These are phyloP conservation scores for Casuarina equisetifolia DNA, from an alignment of 306 rosid species.

Conservation along the genomic window DNA sequence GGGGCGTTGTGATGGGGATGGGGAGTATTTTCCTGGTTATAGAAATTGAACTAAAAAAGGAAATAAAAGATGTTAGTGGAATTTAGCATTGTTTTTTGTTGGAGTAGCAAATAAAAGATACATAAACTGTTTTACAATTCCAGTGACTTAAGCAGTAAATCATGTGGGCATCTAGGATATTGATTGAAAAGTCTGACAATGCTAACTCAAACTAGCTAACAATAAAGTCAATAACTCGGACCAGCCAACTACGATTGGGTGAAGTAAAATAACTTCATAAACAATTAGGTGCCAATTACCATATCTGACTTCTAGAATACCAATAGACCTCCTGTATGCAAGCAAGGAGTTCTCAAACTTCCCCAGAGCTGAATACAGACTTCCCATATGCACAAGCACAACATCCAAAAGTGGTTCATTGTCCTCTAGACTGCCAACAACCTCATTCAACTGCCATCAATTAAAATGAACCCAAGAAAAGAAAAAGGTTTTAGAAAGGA, in stretches of 20 bases:
- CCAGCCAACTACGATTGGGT: background rate
- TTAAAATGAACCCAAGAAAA: conserved; percentile 28
- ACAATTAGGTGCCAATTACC: conserved; percentile 47
- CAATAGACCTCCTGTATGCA: conserved; percentile 66
- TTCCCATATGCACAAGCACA: conserved; percentile 91
- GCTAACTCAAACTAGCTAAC: background rate
- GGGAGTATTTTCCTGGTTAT: too few relatives aligned
- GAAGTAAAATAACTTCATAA: conserved; percentile 18
- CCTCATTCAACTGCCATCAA: conserved; percentile 64
- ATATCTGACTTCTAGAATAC: conserved; percentile 57
- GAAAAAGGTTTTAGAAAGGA: background rate
- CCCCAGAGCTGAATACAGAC: conserved; percentile 68
- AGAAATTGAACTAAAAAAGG: background rate
- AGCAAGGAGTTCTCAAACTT: conserved; percentile 60
- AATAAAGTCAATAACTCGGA: background rate
- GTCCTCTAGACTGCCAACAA: conserved; percentile 66
- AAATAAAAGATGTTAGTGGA: background rate
- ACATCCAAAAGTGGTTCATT: conserved; percentile 64
- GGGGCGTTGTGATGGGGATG: too few relatives aligned
- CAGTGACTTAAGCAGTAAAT: background rate
- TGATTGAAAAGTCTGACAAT: background rate
- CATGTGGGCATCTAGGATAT: background rate
- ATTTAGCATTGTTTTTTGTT: background rate
- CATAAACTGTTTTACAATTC: background rate
- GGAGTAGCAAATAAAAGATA: conserved; percentile 1